Evolutionary conservation across 164 flowering plant genomes (phyloP).

Genomic region (Dillenia turbinata): DNA sequence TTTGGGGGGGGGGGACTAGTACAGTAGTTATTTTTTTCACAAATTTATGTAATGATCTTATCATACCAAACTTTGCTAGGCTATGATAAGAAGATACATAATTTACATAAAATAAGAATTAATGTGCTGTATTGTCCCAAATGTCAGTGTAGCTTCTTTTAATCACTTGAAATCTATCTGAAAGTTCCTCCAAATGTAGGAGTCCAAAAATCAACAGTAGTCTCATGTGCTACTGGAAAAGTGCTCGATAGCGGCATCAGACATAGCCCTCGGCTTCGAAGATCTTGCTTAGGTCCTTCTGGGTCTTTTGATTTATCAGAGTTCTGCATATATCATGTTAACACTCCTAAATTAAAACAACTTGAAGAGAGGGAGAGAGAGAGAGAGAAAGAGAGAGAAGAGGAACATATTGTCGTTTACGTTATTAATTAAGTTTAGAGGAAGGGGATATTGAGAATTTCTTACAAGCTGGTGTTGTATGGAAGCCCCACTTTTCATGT

Average conservation of each 20-base stretch:
- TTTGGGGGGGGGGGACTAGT: background rate
- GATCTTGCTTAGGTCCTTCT: constrained; percentile 51
- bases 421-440: too few species aligned
- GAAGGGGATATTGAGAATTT: too few species aligned
- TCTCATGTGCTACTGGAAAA: constrained; percentile 55
- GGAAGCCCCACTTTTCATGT: constrained; percentile 65
- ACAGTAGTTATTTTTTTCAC: constrained; percentile 6
- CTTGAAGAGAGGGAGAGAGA: too few species aligned
- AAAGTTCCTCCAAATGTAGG: constrained; percentile 71
- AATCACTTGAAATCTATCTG: constrained; percentile 31
- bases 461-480: constrained; percentile 55
- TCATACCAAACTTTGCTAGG: constrained; percentile 35
- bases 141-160: background rate
- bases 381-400: too few species aligned
- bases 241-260: constrained; percentile 71
- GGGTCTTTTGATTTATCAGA: constrained; percentile 40
- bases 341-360: too few species aligned
- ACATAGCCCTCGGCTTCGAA: constrained; percentile 69
- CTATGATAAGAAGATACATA: constrained; percentile 8
- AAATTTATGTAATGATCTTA: constrained; percentile 5
- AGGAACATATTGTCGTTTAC: too few species aligned
- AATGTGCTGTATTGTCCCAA: too few species aligned
- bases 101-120: too few species aligned
- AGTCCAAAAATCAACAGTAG: constrained; percentile 62
- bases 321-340: constrained; percentile 20